phyloP scores from a whole-genome alignment of 108 stramenopile genomes.

The Poteriospumella lacustris region DNA sequence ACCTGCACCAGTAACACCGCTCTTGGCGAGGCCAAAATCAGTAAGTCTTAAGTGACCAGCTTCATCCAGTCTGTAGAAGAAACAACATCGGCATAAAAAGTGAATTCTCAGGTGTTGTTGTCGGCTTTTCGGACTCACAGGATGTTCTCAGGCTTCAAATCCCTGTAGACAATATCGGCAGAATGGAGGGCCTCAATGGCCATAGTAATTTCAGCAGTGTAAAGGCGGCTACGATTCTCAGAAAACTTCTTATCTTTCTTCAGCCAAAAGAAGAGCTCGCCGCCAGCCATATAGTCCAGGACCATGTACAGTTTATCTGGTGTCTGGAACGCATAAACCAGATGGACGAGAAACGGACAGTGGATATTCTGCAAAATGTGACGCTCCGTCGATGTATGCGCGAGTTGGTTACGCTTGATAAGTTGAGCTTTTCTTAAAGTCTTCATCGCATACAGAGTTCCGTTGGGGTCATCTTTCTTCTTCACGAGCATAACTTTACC shows the following conservation, averaged over 20 bases:
- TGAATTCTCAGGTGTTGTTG: not conserved
- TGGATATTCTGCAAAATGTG: slow-evolving; percentile 45
- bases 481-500: slow-evolving; percentile 67
- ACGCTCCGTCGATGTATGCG: slow-evolving; percentile 55
- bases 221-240: slow-evolving; percentile 24
- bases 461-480: slow-evolving; percentile 1
- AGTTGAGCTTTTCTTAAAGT: slow-evolving; percentile 26
- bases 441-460: slow-evolving; percentile 50
- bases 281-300: slow-evolving; percentile 51
- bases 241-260: slow-evolving; percentile 40
- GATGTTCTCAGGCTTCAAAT: slow-evolving; percentile 60
- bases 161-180: slow-evolving; percentile 12
- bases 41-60: slow-evolving; percentile 52
- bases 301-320: slow-evolving; percentile 42
- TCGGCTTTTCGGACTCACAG: slow-evolving; percentile 29
- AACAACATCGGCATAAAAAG: not conserved
- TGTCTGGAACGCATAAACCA: slow-evolving; percentile 54
- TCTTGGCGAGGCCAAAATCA: slow-evolving; percentile 57
- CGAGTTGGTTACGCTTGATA: slow-evolving; percentile 49
- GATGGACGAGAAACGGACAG: slow-evolving; percentile 57
- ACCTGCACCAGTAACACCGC: slow-evolving; percentile 37
- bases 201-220: slow-evolving; percentile 29
- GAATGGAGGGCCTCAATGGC: slow-evolving; percentile 32
- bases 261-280: slow-evolving; percentile 53
- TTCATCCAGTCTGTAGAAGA: slow-evolving; percentile 18